Base-by-base conservation (phyloP, 768 basidiomycete species). In the Suillus discolor region DNA sequence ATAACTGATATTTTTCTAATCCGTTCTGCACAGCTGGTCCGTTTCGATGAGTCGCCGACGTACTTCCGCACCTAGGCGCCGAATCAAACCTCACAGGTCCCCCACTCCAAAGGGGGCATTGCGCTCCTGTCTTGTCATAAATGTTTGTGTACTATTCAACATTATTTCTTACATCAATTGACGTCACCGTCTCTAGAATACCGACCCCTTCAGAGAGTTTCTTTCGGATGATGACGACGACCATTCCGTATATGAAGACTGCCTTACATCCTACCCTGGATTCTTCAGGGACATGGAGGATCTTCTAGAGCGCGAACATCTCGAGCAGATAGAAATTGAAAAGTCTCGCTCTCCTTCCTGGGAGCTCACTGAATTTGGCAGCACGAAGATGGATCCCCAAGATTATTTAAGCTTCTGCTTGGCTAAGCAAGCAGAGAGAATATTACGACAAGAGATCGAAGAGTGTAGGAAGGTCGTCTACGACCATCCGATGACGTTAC, bases 201-300 rank as follows among this genome's bases (percentile, higher is more conserved):
- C 61, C 39, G 61, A 68, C 25, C 41, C 60, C 5, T 51, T 20
- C 38, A 34, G 20, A 36, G 39, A 61, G 6, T 13, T 34, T 15
- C 20, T 57, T 12, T 47, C 69, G 18, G 54, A 66, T 20, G 67
- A 68, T 55, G 31, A 59, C 44, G 75, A 76, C 47, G 53, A 57
- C 16, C 39, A 11, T 9, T 76, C 76, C 13, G 53, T 75, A 18
- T 76, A 76, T 42, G 75, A 77, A 61, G 75, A 76, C 15, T 76
- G 73, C 63, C 64, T 72, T 16, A 70, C 71, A 8, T 66, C 71
- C 20, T 53, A 72, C 66, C 65, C 69, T 3, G 66, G 63, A 1
- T 69, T 72, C 61, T 44, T 68, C 5, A 53, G 53, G 11, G 74
- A 75, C 64, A 42, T 72, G 39, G 57, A 69, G 6, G 59, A 66